phyloP scores from a whole-genome alignment of 805 yeast genomes.

The Peterozyma toletana region DNA sequence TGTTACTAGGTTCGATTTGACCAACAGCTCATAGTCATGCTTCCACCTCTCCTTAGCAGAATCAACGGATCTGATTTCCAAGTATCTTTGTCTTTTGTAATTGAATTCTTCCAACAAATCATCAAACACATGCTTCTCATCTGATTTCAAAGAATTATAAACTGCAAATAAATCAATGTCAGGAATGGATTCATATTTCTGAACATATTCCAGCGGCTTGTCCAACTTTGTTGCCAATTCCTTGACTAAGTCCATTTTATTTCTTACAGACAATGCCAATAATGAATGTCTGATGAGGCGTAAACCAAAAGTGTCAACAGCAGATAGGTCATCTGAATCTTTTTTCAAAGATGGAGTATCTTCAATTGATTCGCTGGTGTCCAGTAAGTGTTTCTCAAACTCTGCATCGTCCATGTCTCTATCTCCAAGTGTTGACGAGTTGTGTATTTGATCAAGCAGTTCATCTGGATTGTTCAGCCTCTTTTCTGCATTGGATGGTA shows the following conservation, averaged over 20 bases:
- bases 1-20: constrained; percentile 45
- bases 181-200: background rate
- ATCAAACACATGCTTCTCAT: constrained; percentile 46
- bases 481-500: background rate
- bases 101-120: constrained; percentile 62
- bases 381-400: constrained; percentile 2
- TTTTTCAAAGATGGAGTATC: constrained; percentile 40
- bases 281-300: constrained; percentile 73
- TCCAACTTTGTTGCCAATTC: constrained; percentile 4
- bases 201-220: background rate
- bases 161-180: constrained; percentile 59
- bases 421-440: background rate
- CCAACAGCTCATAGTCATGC: constrained; percentile 64
- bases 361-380: too few species aligned
- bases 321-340: constrained; percentile 42
- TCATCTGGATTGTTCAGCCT: constrained; percentile 13
- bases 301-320: constrained; percentile 75
- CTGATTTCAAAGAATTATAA: constrained; percentile 43
- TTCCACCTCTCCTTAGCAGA: constrained; percentile 90
- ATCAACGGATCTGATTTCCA: constrained; percentile 75
- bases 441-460: background rate
- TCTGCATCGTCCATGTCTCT: background rate
- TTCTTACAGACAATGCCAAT: constrained; percentile 33
- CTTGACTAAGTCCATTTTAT: constrained; percentile 9
- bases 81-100: constrained; percentile 62